Evolutionary conservation across 495 filamentous ascomycete species (phyloP), one percentile per base, ranked within the genome.

Genomic region (Amniculicola lignicola): DNA sequence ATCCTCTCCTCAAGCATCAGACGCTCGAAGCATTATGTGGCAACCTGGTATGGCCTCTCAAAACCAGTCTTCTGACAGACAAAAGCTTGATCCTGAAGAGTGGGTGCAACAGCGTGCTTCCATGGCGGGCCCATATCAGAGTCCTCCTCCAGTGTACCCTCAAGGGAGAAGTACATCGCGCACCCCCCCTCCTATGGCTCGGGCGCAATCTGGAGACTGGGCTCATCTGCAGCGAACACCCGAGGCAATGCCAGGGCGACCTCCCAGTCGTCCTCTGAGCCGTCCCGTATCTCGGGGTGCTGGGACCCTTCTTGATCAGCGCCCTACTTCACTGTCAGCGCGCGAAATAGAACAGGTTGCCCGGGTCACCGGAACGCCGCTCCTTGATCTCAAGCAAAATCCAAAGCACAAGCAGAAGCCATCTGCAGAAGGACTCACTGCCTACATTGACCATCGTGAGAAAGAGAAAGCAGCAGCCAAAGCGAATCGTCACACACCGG

Each of bases 301-400:
- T 5, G 53, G 21, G 60, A 59, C 9, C 45, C 15, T 62, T 14
- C 58, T 62, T n/a, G 33, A 49, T 10, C 46, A 65, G 35, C 25
- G 37, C 6, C 62, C 57, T 1, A 77, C 75, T 2, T 81, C 85
- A 50, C 79, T 96, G 16, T 92, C 90, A 14, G 92, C 92, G n/a
- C 85, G 88, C 6, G 92, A 97, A 68, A 92, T 95, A 65, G 89
- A 95, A 67, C 86, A 95, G 64, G 83, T 97, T 24, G 88, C 92
- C n/a, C 81, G 89, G 27, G 76, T 88, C 55, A 96, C 92, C 5
- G 88, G 88, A 0, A 85, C 83, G 1, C 85, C 92, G 2, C 77
- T 97, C 12, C 25, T 64, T 36, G 57, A 64, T 35, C 41, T 64
- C 4, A 21, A 24, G 0, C 27, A 54, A 12, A 54, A 57, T 23